Conservation (phyloP, 1,284 basidiomycete species). For the Heterobasidion annosum region DNA sequence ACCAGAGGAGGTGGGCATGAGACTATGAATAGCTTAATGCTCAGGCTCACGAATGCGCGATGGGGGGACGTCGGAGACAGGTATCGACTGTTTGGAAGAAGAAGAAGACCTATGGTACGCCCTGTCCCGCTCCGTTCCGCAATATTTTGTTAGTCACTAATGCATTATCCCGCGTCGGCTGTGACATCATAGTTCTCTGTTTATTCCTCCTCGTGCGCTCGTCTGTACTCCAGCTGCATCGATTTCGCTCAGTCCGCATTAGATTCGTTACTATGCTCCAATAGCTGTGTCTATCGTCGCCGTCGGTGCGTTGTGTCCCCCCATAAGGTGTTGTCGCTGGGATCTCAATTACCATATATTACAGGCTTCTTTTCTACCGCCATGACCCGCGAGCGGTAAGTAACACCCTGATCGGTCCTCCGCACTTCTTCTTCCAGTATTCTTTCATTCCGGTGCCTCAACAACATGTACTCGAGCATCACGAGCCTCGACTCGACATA, state of each 20-base stretch:
- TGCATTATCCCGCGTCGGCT: background rate
- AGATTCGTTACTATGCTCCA: slow-evolving; percentile 12
- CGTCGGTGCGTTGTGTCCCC: slow-evolving; percentile 5
- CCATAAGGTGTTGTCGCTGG: too few relatives aligned
- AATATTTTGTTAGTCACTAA: background rate
- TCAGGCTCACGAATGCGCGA: background rate
- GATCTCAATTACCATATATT: background rate
- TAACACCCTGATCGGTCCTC: background rate
- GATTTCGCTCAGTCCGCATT: background rate
- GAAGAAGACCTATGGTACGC: slow-evolving; percentile 11
- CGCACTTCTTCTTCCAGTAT: background rate
- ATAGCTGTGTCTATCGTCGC: slow-evolving; percentile 9
- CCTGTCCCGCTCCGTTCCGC: background rate
- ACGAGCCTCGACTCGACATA: background rate
- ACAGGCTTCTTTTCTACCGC: slow-evolving; percentile 10
- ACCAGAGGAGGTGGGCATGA: slow-evolving; percentile 7
- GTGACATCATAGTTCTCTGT: slow-evolving; percentile 7
- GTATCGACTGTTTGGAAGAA: slow-evolving; percentile 11
- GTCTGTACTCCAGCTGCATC: background rate
- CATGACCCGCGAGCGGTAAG: slow-evolving; percentile 11
- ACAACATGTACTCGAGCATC: background rate
- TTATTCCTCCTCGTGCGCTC: slow-evolving; percentile 9
- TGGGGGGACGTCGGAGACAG: background rate
- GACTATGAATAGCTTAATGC: background rate
- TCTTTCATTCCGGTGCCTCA: background rate